phyloP scores from a whole-genome alignment of 129 eudicot species.

The Chrysanthemum lavandulifolium region DNA sequence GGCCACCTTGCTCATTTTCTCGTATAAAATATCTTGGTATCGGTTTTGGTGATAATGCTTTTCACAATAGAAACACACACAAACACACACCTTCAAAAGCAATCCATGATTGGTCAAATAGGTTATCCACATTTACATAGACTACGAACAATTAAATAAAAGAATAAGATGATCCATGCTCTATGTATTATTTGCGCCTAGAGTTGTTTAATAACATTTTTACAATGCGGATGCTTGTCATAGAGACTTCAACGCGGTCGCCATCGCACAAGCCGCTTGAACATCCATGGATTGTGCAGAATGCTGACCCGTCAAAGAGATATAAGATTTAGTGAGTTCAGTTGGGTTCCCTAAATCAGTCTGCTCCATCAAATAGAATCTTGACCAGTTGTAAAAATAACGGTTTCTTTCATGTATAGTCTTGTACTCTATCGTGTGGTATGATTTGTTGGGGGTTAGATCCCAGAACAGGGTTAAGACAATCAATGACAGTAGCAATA shows the following conservation, averaged over 20 bases:
- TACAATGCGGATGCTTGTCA: slow-evolving; percentile 82
- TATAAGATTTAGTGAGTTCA: slow-evolving; percentile 40
- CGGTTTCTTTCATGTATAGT: neutral
- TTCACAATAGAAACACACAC: too few relatives aligned
- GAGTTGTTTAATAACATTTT: neutral
- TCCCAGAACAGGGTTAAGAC: too few relatives aligned
- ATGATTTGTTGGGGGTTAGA: too few relatives aligned
- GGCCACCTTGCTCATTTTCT: too few relatives aligned
- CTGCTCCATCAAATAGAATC: neutral
- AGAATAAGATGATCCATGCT: neutral
- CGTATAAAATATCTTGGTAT: too few relatives aligned
- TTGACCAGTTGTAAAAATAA: slow-evolving; percentile 14
- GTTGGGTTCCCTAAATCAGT: neutral
- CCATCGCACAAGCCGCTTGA: slow-evolving; percentile 85
- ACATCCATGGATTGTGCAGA: slow-evolving; percentile 94
- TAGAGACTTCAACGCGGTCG: slow-evolving; percentile 59
- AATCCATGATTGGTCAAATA: too few relatives aligned
- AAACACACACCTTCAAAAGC: too few relatives aligned
- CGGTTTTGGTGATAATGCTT: too few relatives aligned
- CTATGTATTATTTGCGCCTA: neutral
- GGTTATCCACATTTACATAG: neutral
- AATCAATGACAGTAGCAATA: too few relatives aligned
- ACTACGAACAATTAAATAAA: too few relatives aligned
- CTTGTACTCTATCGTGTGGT: neutral
- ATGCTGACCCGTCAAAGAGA: slow-evolving; percentile 89